Conservation (phyloP, 306 rosid species). For the Dicorynia guianensis region DNA sequence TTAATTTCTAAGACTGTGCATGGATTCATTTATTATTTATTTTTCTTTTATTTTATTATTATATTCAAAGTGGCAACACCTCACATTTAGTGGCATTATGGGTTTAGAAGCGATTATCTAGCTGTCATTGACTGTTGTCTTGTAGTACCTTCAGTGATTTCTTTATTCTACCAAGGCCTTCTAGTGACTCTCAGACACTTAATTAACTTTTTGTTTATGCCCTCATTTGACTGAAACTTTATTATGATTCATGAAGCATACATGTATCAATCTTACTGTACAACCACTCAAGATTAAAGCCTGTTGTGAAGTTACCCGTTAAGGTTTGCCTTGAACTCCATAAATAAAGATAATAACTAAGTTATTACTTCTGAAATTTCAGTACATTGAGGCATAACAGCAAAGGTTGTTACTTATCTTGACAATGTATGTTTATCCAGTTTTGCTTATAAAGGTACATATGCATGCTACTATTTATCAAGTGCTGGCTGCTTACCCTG, state of each 20-base stretch:
- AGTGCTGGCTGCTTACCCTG: conserved; percentile 20
- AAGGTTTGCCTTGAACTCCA: conserved; percentile 3
- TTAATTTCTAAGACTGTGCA: conserved; percentile 14
- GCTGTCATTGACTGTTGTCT: neutral
- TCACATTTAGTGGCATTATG: too few species aligned
- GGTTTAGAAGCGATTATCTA: neutral
- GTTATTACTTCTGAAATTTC: conserved; percentile 16
- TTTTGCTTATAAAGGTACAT: conserved; percentile 26
- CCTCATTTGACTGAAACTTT: conserved; percentile 5
- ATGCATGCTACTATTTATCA: conserved; percentile 11
- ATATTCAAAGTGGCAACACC: too few species aligned
- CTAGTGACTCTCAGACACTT: conserved; percentile 6
- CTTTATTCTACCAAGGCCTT: conserved; percentile 1
- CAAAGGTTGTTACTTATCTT: neutral
- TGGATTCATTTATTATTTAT: neutral
- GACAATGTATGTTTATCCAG: neutral
- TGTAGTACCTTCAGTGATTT: conserved; percentile 12
- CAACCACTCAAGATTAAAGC: neutral
- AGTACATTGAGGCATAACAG: conserved; percentile 18
- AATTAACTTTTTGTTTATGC: conserved; percentile 14
- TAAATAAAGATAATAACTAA: conserved; percentile 9
- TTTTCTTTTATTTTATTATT: too few species aligned
- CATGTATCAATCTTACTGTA: conserved; percentile 1
- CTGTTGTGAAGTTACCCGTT: conserved; percentile 5
- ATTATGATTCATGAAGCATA: conserved; percentile 24